Percentiles rank a stretch among this genome's conserved stretches.
Evolutionary conservation across 345 rosid species (phyloP).

Genomic region (Ceriops zippeliana): DNA sequence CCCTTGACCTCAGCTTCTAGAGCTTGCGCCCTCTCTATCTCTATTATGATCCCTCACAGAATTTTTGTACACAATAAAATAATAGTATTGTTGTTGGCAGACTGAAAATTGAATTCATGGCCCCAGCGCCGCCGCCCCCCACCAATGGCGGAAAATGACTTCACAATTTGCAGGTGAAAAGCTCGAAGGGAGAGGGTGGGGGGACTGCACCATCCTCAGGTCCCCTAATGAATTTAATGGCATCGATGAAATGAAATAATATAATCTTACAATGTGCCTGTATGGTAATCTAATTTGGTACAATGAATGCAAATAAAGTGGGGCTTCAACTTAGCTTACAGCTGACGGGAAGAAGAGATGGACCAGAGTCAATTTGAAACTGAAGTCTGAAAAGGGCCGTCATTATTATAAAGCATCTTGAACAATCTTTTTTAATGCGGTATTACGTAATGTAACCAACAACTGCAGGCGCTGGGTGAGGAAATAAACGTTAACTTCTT

Average conservation of each 20-base stretch:
- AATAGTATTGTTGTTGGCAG: constrained; percentile 23
- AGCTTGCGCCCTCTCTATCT: not conserved
- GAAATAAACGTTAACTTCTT: too few relatives aligned
- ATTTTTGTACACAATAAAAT: too few relatives aligned
- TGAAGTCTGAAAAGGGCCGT: not conserved
- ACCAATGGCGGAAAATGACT: constrained; percentile 54
- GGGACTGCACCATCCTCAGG: constrained; percentile 4
- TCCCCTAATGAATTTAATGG: not conserved
- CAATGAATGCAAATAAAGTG: too few relatives aligned
- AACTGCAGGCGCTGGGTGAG: too few relatives aligned
- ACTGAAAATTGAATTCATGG: constrained; percentile 24
- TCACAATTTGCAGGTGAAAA: constrained; percentile 11
- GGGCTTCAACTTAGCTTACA: too few relatives aligned
- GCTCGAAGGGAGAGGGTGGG: not conserved
- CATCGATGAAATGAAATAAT: not conserved
- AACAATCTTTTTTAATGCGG: too few relatives aligned
- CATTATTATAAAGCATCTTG: too few relatives aligned
- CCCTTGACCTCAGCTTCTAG: constrained; percentile 13
- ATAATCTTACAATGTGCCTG: too few relatives aligned
- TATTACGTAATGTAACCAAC: too few relatives aligned
- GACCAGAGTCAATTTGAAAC: not conserved
- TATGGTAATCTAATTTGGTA: too few relatives aligned
- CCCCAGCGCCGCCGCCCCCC: constrained; percentile 33
- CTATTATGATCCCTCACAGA: not conserved
- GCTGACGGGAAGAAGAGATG: too few relatives aligned